Conservation (phyloP, 225 moss, liverwort and hornwort genomes). For the Bryum argenteum region DNA sequence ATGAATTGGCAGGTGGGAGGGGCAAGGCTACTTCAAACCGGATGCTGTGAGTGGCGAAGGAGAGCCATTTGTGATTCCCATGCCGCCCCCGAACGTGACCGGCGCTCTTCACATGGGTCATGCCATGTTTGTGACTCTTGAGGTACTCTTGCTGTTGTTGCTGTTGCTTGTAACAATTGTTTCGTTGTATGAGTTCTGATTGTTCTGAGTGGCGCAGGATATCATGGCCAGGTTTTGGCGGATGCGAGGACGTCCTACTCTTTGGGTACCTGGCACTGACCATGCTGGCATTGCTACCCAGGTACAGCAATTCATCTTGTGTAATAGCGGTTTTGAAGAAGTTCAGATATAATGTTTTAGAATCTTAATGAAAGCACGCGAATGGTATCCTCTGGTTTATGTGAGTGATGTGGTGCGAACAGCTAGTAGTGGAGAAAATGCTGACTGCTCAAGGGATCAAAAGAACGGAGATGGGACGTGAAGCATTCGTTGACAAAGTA, state of each 20-base stretch:
- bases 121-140: slow-evolving; percentile 89
- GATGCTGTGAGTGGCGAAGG: slow-evolving; percentile 55
- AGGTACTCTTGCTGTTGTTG: too few species aligned
- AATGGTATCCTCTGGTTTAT: too few species aligned
- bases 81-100: slow-evolving; percentile 93
- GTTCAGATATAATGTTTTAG: too few species aligned
- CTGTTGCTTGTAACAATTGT: too few species aligned
- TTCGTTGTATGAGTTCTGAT: too few species aligned
- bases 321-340: too few species aligned
- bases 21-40: slow-evolving; percentile 79
- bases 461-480: slow-evolving; percentile 71
- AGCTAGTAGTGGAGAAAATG: slow-evolving; percentile 89
- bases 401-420: slow-evolving; percentile 17
- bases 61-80: slow-evolving; percentile 80
- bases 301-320: too few species aligned
- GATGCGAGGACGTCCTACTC: slow-evolving; percentile 77
- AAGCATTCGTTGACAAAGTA: slow-evolving; percentile 72
- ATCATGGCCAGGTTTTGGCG: slow-evolving; percentile 81
- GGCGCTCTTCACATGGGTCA: slow-evolving; percentile 95
- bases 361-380: too few species aligned
- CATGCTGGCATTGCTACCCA: slow-evolving; percentile 97
- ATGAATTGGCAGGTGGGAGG: slow-evolving; percentile 87
- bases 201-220: slow-evolving; percentile 44
- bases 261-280: slow-evolving; percentile 87
- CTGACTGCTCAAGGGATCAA: slow-evolving; percentile 70